Base-by-base conservation (phyloP, 257 asterid genomes). In the Schizonepeta tenuifolia region DNA sequence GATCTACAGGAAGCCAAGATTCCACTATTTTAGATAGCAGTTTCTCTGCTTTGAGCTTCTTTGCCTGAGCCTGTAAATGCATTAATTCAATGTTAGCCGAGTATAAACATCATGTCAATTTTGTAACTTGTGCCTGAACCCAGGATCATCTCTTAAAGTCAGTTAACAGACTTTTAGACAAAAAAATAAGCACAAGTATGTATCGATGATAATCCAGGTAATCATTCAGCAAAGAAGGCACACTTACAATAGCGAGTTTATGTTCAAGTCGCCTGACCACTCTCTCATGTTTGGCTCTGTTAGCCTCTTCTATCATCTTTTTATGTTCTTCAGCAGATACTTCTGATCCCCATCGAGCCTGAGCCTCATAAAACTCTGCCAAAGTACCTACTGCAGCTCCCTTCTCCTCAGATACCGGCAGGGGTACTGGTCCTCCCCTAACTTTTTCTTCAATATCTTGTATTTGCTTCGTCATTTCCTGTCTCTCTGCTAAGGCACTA, bases 311-410 rank as follows among this genome's bases (percentile, higher is more conserved):
- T 57, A 78, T 77, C 97, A 94, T 91, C 71, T 73, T 89, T 54
- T 85, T 85, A 73, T 78, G 96, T 50, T 91, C 95, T 77, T 91
- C 97, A 58, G 86, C 74, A 74, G 99, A 87, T 64, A 89, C 69
- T 20, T 86, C 87, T 40, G 79, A 73, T 71, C 97, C 98, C 99
- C 99, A 91, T 70, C 86, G 88, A 15, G 91, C 89, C 83, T 88
- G 93, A 62, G 98, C 97, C 83, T 91, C 97, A 67, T 94, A 91
- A 83, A 91, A 94, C 83, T 94, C 98, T 7, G 95, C 95, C 81
- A 94, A 83, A 69, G 99, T 84, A 84, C 99, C 97, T 13, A 89
- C 97, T 67, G 79, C 78, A 56, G 91, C 87, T 76, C 76, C 90
- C 74, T 72, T 79, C 79, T 78, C 92, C 70, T 80, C 91, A 77